phyloP scores from a whole-genome alignment of 2,329 filamentous ascomycete species.

The Microthyrium microscopicum region DNA sequence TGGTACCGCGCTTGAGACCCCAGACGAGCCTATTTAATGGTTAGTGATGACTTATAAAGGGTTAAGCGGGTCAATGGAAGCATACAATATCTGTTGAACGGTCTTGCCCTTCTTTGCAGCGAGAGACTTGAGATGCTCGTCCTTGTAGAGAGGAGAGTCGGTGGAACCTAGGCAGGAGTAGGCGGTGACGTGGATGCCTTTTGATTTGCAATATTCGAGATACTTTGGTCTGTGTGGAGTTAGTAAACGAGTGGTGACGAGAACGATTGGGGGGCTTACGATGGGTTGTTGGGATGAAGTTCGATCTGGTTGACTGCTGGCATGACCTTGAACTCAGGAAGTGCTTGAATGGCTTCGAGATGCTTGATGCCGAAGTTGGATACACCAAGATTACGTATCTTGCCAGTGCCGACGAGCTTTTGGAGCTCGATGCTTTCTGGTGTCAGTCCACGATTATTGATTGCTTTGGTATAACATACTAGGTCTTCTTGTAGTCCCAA shows the following conservation, averaged over 20 bases:
- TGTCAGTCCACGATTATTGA: background rate
- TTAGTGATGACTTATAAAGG: conserved; percentile 2
- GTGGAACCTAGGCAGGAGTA: conserved; percentile 61
- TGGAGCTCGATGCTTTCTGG: conserved; percentile 44
- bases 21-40: conserved; percentile 38
- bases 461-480: conserved; percentile 19
- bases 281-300: conserved; percentile 65
- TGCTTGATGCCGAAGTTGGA: conserved; percentile 76
- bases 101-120: conserved; percentile 50
- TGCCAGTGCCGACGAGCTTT: conserved; percentile 50
- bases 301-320: conserved; percentile 69
- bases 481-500: conserved; percentile 75
- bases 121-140: conserved; percentile 43
- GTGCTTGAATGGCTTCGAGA: conserved; percentile 54
- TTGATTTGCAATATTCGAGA: conserved; percentile 51
- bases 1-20: conserved; percentile 67
- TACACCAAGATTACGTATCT: conserved; percentile 67
- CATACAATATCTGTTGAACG: conserved; percentile 51
- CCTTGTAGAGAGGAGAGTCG: conserved; percentile 52
- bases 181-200: conserved; percentile 59
- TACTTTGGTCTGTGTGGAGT: conserved; percentile 42
- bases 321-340: conserved; percentile 44
- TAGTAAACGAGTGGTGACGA: no score
- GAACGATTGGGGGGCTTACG: conserved; percentile 19
- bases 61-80: conserved; percentile 1